Evolutionary conservation across 352 stramenopile species (phyloP).

Genomic region (Phytophthora nicotianae): DNA sequence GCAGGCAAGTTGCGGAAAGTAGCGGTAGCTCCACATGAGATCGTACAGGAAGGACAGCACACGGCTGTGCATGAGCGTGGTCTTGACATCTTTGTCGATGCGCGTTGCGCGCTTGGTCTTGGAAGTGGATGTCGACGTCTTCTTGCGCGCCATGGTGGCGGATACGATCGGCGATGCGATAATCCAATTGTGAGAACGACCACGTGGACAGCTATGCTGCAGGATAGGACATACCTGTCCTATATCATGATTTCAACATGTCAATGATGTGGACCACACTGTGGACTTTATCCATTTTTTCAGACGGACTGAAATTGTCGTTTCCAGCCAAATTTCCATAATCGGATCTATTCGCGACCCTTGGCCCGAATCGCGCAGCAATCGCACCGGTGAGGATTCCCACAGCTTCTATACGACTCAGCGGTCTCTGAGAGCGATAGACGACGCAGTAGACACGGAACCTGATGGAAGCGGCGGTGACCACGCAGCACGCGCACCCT

Average conservation of each 20-base stretch:
- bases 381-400: no score
- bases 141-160: constrained; percentile 36
- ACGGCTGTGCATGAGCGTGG: constrained; percentile 65
- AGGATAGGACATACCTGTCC: neutral
- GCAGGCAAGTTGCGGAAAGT: constrained; percentile 72
- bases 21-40: constrained; percentile 88
- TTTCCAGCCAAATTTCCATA: no score
- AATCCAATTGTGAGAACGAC: constrained; percentile 4
- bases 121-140: constrained; percentile 22
- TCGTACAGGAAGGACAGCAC: constrained; percentile 82
- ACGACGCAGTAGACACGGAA: no score
- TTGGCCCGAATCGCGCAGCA: no score
- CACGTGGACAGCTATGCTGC: constrained; percentile 25
- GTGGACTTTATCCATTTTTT: no score
- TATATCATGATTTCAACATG: constrained; percentile 7
- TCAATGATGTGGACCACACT: no score
- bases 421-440: no score
- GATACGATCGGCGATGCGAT: constrained; percentile 2
- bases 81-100: constrained; percentile 90
- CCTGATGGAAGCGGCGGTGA: no score
- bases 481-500: no score
- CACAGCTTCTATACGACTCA: no score
- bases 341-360: no score
- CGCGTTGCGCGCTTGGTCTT: constrained; percentile 55
- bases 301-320: no score